phyloP scores from a whole-genome alignment of 192 early-diverging fungal genomes.

The Glomus cerebriforme region DNA sequence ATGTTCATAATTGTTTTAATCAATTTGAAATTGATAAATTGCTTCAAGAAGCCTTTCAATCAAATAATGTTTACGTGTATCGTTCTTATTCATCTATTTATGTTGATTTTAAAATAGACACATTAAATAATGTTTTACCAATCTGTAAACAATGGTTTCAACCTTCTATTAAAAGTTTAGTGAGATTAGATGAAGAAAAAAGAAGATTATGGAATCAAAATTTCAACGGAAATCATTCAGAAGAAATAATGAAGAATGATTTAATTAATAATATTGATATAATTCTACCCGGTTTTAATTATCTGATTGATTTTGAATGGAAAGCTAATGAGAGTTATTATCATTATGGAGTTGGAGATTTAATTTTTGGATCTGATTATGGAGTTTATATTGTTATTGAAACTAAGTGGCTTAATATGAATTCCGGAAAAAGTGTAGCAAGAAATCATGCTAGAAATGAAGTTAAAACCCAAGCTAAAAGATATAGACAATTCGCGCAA shows the following conservation, averaged over 20 bases:
- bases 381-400: slow-evolving; percentile 9
- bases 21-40: neutral
- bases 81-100: neutral
- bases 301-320: neutral
- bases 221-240: neutral
- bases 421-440: neutral
- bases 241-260: neutral
- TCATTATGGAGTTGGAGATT: neutral
- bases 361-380: slow-evolving; percentile 17
- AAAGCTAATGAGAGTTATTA: no score
- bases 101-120: neutral
- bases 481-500: neutral
- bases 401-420: slow-evolving; percentile 4
- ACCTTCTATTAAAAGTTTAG: neutral
- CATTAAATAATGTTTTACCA: neutral
- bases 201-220: neutral
- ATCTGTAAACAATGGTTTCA: neutral
- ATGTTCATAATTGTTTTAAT: no score
- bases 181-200: neutral
- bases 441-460: neutral
- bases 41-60: neutral
- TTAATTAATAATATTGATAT: slow-evolving; percentile 1
- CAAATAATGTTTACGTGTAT: neutral
- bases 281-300: neutral
- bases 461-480: neutral